Evolutionary conservation across 257 asterid species (phyloP).

Genomic region (Fraxinus quadrangulata): DNA sequence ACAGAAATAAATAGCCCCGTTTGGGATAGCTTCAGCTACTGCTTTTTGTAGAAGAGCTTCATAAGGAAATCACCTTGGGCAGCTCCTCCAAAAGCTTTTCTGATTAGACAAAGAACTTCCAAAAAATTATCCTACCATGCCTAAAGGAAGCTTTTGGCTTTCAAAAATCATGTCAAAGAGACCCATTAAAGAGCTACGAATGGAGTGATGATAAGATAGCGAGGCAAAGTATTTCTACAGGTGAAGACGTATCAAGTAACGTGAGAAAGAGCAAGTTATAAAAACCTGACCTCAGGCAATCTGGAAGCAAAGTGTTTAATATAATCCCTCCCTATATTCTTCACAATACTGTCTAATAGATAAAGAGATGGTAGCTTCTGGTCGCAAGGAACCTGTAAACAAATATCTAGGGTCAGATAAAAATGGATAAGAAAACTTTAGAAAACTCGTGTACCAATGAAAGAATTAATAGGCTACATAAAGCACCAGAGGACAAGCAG

Average conservation of each 20-base stretch:
- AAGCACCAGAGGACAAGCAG: neutral
- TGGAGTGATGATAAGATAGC: neutral
- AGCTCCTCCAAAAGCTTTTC: neutral
- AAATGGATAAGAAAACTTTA: slow-evolving; percentile 2
- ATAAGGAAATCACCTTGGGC: neutral
- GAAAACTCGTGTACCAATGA: slow-evolving; percentile 8
- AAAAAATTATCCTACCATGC: too few relatives aligned
- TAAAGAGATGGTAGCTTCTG: slow-evolving; percentile 94
- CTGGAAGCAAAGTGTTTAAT: slow-evolving; percentile 68
- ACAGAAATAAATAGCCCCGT: neutral
- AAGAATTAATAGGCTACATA: slow-evolving; percentile 13
- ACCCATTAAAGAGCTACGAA: neutral
- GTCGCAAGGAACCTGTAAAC: slow-evolving; percentile 81
- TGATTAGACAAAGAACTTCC: neutral
- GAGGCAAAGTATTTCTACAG: neutral
- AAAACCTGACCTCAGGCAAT: slow-evolving; percentile 76
- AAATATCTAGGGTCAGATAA: slow-evolving; percentile 38
- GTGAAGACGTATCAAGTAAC: neutral
- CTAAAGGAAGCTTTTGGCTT: too few relatives aligned
- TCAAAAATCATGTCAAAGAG: neutral
- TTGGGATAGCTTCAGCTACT: neutral
- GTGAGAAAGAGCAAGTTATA: slow-evolving; percentile 13
- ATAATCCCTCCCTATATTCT: slow-evolving; percentile 95
- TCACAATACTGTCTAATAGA: slow-evolving; percentile 93
- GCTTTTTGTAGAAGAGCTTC: neutral